Conservation (phyloP, 176 grass and related monocot species). For the Ensete glaucum region DNA sequence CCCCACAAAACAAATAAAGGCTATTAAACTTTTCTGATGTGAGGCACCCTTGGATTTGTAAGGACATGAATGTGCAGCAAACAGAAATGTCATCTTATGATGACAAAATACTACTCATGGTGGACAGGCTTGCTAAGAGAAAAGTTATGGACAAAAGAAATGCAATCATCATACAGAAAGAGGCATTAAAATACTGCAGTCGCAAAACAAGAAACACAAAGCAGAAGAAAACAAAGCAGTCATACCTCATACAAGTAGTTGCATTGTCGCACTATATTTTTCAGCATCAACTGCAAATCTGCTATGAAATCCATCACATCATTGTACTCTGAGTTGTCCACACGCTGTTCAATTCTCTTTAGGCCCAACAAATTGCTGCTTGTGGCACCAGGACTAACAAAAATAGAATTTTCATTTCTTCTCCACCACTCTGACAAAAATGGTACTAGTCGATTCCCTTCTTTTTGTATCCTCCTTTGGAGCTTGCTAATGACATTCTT, state of each 20-base stretch:
- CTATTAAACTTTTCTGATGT: too few species aligned
- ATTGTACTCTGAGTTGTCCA: slow-evolving; percentile 69
- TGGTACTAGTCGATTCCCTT: slow-evolving; percentile 76
- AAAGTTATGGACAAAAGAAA: too few species aligned
- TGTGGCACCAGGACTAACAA: slow-evolving; percentile 25
- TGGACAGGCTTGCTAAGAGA: too few species aligned
- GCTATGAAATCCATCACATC: slow-evolving; percentile 71
- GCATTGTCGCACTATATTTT: slow-evolving; percentile 77
- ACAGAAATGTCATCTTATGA: too few species aligned
- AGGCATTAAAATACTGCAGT: too few species aligned
- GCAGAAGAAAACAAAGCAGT: too few species aligned
- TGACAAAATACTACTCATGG: too few species aligned
- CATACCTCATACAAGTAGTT: slow-evolving; percentile 62
- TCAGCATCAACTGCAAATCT: slow-evolving; percentile 85
- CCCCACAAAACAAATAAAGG: too few species aligned
- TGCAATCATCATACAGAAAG: too few species aligned
- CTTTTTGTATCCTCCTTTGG: slow-evolving; percentile 87
- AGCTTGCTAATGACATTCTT: slow-evolving; percentile 99
- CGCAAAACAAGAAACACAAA: too few species aligned
- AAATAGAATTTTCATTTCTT: slow-evolving; percentile 69
- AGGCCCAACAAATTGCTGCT: slow-evolving; percentile 55
- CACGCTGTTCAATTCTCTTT: slow-evolving; percentile 74
- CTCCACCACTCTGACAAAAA: slow-evolving; percentile 85
- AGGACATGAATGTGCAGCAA: too few species aligned
- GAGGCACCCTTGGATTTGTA: too few species aligned